A percentile compares a stretch with the other conserved stretches of the same genome.
Evolutionary conservation across 2,329 filamentous ascomycete species (phyloP).

Genomic region (Colletotrichum sp.): DNA sequence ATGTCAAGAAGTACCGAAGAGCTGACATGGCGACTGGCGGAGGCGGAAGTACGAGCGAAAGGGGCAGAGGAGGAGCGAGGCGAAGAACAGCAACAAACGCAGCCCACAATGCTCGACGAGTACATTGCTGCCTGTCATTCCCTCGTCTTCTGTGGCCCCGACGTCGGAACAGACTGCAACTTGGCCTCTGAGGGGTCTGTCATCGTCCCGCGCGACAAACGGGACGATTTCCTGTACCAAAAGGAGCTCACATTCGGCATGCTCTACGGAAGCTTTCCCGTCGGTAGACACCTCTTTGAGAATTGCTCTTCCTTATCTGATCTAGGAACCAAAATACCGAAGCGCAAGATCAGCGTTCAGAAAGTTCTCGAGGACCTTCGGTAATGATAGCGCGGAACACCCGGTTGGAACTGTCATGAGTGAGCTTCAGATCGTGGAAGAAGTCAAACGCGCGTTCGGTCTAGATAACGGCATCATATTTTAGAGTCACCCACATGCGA

Average conservation of each 20-base stretch:
- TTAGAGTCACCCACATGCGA: slow-evolving; percentile 30
- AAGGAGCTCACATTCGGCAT: slow-evolving; percentile 25
- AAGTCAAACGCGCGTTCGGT: slow-evolving; percentile 24
- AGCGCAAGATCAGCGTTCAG: slow-evolving; percentile 25
- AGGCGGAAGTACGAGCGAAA: not conserved
- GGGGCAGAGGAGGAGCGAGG: slow-evolving; percentile 8
- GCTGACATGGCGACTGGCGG: not conserved
- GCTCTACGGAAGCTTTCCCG: slow-evolving; percentile 25
- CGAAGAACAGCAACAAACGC: slow-evolving; percentile 19
- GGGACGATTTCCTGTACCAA: slow-evolving; percentile 31
- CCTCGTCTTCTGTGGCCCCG: slow-evolving; percentile 27
- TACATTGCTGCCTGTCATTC: slow-evolving; percentile 33
- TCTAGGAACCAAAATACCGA: slow-evolving; percentile 19
- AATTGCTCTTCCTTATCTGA: slow-evolving; percentile 24
- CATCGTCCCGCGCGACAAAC: slow-evolving; percentile 33
- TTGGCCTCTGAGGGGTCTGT: slow-evolving; percentile 28
- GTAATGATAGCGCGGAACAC: slow-evolving; percentile 31
- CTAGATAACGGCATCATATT: slow-evolving; percentile 35
- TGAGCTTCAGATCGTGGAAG: slow-evolving; percentile 26
- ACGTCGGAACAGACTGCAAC: slow-evolving; percentile 26
- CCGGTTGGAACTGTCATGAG: slow-evolving; percentile 34
- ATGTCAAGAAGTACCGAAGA: not conserved
- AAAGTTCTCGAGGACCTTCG: slow-evolving; percentile 34
- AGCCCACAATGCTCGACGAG: slow-evolving; percentile 28
- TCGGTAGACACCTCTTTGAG: slow-evolving; percentile 30